These are phyloP conservation scores for Candida rishiriensis DNA, from an alignment of 805 yeast genomes.

Conservation along the genomic window DNA sequence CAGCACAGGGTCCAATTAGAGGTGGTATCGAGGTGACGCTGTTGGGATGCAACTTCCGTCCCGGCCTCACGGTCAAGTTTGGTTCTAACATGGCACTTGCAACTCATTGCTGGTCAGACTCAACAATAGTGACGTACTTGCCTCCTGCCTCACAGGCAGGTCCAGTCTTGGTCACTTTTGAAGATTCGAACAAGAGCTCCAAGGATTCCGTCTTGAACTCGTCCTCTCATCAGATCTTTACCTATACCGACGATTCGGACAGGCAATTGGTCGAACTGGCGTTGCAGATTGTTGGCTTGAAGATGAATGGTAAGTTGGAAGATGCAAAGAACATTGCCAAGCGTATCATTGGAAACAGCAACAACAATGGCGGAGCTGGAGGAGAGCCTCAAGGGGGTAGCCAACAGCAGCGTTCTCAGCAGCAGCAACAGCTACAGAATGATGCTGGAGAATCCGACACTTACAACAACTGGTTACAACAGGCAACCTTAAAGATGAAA, in stretches of 20 bases:
- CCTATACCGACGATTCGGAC: constrained; percentile 94
- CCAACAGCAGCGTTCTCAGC: constrained; percentile 12
- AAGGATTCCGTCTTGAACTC: constrained; percentile 13
- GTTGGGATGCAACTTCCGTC: constrained; percentile 80
- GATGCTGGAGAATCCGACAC: constrained; percentile 10
- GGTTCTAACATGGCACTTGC: constrained; percentile 77
- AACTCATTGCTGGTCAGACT: constrained; percentile 94
- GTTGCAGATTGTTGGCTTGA: constrained; percentile 90
- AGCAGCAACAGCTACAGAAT: constrained; percentile 15
- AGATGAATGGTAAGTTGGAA: constrained; percentile 93
- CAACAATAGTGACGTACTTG: constrained; percentile 87
- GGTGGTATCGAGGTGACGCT: constrained; percentile 96
- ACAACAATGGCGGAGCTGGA: constrained; percentile 25
- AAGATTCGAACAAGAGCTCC: constrained; percentile 20
- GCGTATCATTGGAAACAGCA: constrained; percentile 72
- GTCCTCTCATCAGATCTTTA: constrained; percentile 58
- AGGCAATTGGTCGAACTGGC: constrained; percentile 93
- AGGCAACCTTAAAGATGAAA: constrained; percentile 48
- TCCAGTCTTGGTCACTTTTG: constrained; percentile 85
- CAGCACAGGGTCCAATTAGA: constrained; percentile 90
- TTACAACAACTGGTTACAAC: constrained; percentile 45
- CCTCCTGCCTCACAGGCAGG: constrained; percentile 92
- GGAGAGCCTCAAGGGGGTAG: constrained; percentile 2
- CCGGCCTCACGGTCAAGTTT: constrained; percentile 78
- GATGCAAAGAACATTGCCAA: constrained; percentile 93